Percentiles rank a stretch among this genome's conserved stretches.
Evolutionary conservation across 345 rosid genomes (phyloP).

Genomic region (Ailanthus altissimus): DNA sequence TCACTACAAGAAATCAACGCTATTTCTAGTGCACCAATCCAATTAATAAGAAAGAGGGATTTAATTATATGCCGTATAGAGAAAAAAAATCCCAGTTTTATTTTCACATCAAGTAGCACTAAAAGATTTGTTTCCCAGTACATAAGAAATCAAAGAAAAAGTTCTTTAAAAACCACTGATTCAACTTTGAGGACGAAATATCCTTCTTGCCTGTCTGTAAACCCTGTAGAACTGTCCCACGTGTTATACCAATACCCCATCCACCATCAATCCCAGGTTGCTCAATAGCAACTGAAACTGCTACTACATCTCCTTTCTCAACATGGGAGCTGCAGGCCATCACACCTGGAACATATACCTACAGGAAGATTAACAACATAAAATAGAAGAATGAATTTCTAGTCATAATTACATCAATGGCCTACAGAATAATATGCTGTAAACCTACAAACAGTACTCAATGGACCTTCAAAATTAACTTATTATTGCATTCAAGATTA

Average conservation of each 20-base stretch:
- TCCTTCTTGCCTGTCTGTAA: constrained; percentile 57
- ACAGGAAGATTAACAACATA: constrained; percentile 32
- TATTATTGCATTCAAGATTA: background rate
- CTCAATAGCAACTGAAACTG: constrained; percentile 94
- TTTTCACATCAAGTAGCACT: background rate
- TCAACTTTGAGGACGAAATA: constrained; percentile 3
- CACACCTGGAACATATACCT: constrained; percentile 97
- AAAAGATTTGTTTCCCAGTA: background rate
- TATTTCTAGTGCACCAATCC: background rate
- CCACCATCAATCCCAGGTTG: constrained; percentile 66
- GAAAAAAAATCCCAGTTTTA: background rate
- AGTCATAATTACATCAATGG: background rate
- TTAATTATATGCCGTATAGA: background rate
- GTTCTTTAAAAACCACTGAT: background rate
- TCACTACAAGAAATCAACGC: background rate
- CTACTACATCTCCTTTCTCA: constrained; percentile 88
- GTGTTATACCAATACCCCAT: constrained; percentile 81
- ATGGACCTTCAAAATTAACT: background rate
- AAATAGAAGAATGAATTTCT: constrained; percentile 11
- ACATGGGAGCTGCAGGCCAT: constrained; percentile 97
- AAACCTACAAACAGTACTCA: background rate
- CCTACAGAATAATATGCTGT: background rate
- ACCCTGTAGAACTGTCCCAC: constrained; percentile 92
- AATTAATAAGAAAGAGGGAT: background rate
- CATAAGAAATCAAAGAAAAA: constrained; percentile 7